Evolutionary conservation across 345 rosid genomes (phyloP).

Genomic region (Rubroshorea leprosula): DNA sequence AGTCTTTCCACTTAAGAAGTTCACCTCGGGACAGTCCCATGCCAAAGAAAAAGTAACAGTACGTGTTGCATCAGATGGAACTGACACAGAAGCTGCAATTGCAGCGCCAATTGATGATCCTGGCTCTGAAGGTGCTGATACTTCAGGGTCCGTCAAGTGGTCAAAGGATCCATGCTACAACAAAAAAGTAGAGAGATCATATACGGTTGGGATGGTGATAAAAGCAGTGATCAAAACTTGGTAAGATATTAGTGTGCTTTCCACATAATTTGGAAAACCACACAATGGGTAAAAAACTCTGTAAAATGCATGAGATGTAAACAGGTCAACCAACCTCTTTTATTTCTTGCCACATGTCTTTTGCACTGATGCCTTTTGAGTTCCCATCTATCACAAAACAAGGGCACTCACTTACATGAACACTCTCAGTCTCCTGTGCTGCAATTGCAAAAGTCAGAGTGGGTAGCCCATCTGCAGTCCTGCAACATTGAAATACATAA

Average conservation of each 20-base stretch:
- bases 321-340: constrained; percentile 48
- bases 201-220: background rate
- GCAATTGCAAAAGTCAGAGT: constrained; percentile 63
- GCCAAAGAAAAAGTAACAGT: constrained; percentile 72
- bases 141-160: constrained; percentile 35
- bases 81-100: constrained; percentile 65
- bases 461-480: constrained; percentile 56
- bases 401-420: constrained; percentile 71
- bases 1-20: constrained; percentile 56
- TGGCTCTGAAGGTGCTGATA: constrained; percentile 44
- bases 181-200: constrained; percentile 4
- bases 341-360: constrained; percentile 79
- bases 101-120: constrained; percentile 96
- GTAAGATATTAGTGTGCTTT: background rate
- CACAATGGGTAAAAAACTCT: constrained; percentile 2
- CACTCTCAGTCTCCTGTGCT: constrained; percentile 58
- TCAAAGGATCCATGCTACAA: constrained; percentile 70
- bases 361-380: constrained; percentile 60
- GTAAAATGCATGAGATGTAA: background rate
- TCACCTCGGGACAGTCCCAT: constrained; percentile 92
- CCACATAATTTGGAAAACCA: background rate
- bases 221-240: background rate
- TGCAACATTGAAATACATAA: constrained; percentile 22
- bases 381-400: constrained; percentile 64
- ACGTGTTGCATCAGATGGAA: constrained; percentile 48